These are phyloP conservation scores for Gastrolobium villosum DNA, from an alignment of 306 rosid species.

Conservation along the genomic window DNA sequence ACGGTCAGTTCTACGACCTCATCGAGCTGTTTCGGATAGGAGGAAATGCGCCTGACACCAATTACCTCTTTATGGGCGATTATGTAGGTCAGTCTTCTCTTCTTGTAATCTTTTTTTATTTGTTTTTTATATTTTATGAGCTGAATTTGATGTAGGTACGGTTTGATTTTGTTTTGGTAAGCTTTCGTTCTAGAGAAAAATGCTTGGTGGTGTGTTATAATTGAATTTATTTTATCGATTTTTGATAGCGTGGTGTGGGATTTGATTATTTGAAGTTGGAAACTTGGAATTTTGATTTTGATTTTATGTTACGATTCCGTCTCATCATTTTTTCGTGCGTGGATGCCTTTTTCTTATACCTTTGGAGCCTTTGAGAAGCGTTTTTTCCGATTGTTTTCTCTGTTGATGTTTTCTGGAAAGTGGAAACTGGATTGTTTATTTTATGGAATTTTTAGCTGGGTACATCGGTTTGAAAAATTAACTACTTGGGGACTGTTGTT, in stretches of 20 bases:
- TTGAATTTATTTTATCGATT: background rate
- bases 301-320: background rate
- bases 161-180: slow-evolving; percentile 24
- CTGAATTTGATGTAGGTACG: slow-evolving; percentile 7
- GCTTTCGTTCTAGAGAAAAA: background rate
- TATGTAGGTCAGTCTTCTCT: slow-evolving; percentile 80
- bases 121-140: background rate
- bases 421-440: slow-evolving; percentile 1
- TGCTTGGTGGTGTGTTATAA: slow-evolving; percentile 16
- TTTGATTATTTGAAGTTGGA: background rate
- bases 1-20: slow-evolving; percentile 98
- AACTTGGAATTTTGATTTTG: background rate
- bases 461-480: slow-evolving; percentile 1
- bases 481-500: slow-evolving; percentile 5
- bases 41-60: slow-evolving; percentile 92
- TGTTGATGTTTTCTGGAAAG: background rate
- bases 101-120: background rate
- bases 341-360: background rate
- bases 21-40: slow-evolving; percentile 98
- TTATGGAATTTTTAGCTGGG: background rate
- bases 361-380: slow-evolving; percentile 20
- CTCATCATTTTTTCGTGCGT: background rate
- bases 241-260: slow-evolving; percentile 18
- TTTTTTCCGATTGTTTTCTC: background rate
- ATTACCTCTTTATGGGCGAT: slow-evolving; percentile 98